These are phyloP conservation scores for Emergomyces pasteurianus DNA, from an alignment of 2,329 filamentous ascomycete species.

Conservation along the genomic window DNA sequence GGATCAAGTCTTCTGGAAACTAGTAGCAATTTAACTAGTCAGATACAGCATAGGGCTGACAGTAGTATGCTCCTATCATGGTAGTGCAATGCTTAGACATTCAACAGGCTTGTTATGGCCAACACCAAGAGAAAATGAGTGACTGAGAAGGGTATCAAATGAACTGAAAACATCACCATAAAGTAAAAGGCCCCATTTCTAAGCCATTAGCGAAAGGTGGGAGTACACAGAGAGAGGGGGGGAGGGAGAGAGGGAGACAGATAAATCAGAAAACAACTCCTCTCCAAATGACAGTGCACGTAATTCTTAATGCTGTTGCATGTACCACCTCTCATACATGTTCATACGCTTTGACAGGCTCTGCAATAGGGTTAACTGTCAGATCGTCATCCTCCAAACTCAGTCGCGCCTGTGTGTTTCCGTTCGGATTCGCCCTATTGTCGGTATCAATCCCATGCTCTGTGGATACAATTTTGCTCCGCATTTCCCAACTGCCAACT, in stretches of 20 bases:
- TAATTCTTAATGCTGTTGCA: neutral
- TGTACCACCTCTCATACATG: constrained; percentile 29
- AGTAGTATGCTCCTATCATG: neutral
- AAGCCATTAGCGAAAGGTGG: neutral
- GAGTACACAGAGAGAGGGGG: neutral
- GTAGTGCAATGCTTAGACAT: neutral
- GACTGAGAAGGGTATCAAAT: neutral
- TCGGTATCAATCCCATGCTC: constrained; percentile 10
- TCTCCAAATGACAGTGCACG: neutral
- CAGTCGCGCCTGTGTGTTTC: neutral
- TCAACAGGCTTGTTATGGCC: neutral
- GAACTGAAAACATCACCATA: neutral
- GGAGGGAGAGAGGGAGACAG: neutral
- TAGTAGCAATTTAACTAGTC: neutral
- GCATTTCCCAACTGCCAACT: constrained; percentile 47
- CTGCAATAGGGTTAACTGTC: constrained; percentile 24
- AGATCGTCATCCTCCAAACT: constrained; percentile 31
- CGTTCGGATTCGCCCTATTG: neutral
- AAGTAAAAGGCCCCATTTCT: neutral
- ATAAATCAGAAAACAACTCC: neutral
- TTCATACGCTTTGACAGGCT: constrained; percentile 37
- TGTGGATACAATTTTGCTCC: constrained; percentile 20
- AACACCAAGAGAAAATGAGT: neutral
- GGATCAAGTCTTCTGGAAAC: too few species aligned
- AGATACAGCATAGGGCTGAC: neutral